A percentile compares a stretch with the other conserved stretches of the same genome.
Evolutionary conservation across 176 grass and related monocot species (phyloP).

Genomic region (Oryza glaberrima): DNA sequence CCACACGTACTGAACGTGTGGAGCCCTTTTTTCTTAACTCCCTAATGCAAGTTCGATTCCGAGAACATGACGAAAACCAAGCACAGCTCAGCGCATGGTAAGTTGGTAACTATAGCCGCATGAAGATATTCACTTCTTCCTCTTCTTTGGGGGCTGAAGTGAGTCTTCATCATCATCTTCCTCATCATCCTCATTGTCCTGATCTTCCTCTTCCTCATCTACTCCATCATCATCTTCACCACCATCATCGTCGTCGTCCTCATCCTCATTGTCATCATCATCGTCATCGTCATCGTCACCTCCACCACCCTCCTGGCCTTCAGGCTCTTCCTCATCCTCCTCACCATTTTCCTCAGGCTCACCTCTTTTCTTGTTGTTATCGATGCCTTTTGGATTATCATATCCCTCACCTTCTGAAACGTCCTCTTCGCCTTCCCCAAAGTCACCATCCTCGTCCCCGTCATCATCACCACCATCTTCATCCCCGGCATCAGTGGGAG

Average conservation of each 20-base stretch:
- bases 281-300: slow-evolving; percentile 26
- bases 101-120: slow-evolving; percentile 48
- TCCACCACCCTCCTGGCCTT: slow-evolving; percentile 48
- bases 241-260: background rate
- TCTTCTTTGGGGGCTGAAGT: slow-evolving; percentile 81
- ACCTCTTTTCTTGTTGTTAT: slow-evolving; percentile 57
- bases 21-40: slow-evolving; percentile 41
- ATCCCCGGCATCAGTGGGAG: slow-evolving; percentile 62
- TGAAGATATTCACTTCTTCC: slow-evolving; percentile 71
- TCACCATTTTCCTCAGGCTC: slow-evolving; percentile 66
- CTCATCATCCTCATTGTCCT: slow-evolving; percentile 51
- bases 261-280: slow-evolving; percentile 3
- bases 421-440: slow-evolving; percentile 64
- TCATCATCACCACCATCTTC: slow-evolving; percentile 56
- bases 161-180: slow-evolving; percentile 68
- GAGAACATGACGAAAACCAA: slow-evolving; percentile 32
- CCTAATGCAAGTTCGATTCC: slow-evolving; percentile 44
- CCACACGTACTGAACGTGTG: slow-evolving; percentile 32
- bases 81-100: slow-evolving; percentile 42
- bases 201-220: slow-evolving; percentile 47
- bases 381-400: slow-evolving; percentile 57
- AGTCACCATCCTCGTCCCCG: slow-evolving; percentile 54
- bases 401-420: slow-evolving; percentile 63
- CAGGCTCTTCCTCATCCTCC: slow-evolving; percentile 57
- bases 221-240: slow-evolving; percentile 32